Percentiles rank a stretch among this genome's conserved stretches.
phyloP scores from a whole-genome alignment of 1,284 basidiomycete genomes.

The Schizophyllum commune region DNA sequence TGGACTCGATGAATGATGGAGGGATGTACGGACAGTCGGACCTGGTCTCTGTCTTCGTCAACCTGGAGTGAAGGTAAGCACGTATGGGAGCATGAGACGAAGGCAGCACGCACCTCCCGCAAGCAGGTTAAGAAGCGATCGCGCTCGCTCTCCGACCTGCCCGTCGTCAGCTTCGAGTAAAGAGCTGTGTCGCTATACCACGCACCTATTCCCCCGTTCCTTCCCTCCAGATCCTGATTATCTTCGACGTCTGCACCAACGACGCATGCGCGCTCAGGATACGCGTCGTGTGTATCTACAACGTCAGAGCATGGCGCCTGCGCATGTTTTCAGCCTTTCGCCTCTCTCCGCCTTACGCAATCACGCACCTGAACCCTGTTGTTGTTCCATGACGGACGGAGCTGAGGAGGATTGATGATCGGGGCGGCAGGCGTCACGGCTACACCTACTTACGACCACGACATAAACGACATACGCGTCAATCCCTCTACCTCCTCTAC shows the following conservation, averaged over 20 bases:
- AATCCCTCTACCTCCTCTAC: too few relatives aligned
- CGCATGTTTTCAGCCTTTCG: constrained; percentile 8
- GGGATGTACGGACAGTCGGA: constrained; percentile 22
- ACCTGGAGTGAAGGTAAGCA: constrained; percentile 34
- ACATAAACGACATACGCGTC: too few relatives aligned
- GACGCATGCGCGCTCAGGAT: constrained; percentile 73
- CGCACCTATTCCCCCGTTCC: constrained; percentile 72
- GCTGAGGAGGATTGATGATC: too few relatives aligned
- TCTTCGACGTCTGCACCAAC: constrained; percentile 64
- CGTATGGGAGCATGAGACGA: neutral
- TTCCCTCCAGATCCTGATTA: constrained; percentile 66
- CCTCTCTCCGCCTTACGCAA: constrained; percentile 4
- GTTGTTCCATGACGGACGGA: constrained; percentile 28
- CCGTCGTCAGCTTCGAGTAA: neutral
- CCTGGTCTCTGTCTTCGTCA: constrained; percentile 73
- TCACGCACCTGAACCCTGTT: constrained; percentile 68
- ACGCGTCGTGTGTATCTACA: constrained; percentile 79
- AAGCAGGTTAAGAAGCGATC: constrained; percentile 54
- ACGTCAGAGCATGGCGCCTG: constrained; percentile 72
- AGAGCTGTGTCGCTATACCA: neutral
- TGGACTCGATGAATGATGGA: constrained; percentile 2
- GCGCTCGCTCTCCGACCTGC: constrained; percentile 68
- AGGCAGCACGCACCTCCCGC: constrained; percentile 41
- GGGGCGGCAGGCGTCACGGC: too few relatives aligned
- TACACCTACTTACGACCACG: too few relatives aligned